phyloP scores from a whole-genome alignment of 768 basidiomycete genomes.

The Thelephora aurantiotincta region DNA sequence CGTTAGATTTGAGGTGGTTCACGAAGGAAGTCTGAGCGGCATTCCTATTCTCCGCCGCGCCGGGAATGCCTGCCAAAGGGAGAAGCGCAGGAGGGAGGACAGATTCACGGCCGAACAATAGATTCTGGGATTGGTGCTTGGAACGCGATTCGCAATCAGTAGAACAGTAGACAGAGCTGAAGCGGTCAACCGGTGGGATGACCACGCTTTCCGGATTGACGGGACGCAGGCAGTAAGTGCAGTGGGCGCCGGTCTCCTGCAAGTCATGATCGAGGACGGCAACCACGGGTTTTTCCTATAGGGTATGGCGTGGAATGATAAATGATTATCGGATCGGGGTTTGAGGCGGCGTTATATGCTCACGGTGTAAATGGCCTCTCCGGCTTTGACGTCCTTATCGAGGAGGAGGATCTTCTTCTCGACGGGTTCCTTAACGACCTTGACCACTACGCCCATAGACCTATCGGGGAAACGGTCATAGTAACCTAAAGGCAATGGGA shows the following conservation, averaged over 20 bases:
- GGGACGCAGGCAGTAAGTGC: slow-evolving; percentile 56
- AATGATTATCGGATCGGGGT: not conserved
- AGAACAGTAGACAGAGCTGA: slow-evolving; percentile 61
- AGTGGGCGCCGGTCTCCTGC: slow-evolving; percentile 51
- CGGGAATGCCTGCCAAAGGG: slow-evolving; percentile 16
- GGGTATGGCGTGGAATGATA: slow-evolving; percentile 3
- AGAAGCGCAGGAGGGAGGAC: slow-evolving; percentile 35
- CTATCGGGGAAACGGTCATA: slow-evolving; percentile 67
- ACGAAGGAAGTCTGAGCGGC: slow-evolving; percentile 47
- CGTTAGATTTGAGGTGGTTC: slow-evolving; percentile 36
- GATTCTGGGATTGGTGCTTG: slow-evolving; percentile 44
- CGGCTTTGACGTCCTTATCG: slow-evolving; percentile 50
- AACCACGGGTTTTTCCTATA: slow-evolving; percentile 62
- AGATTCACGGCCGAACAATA: slow-evolving; percentile 58
- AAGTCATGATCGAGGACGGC: slow-evolving; percentile 61
- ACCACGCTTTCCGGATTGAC: slow-evolving; percentile 35
- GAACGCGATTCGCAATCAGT: slow-evolving; percentile 43
- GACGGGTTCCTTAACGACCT: slow-evolving; percentile 25
- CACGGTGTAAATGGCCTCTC: slow-evolving; percentile 71
- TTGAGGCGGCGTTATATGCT: not conserved
- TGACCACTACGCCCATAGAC: slow-evolving; percentile 51
- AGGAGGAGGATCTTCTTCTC: slow-evolving; percentile 33
- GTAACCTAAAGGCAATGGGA: slow-evolving; percentile 39
- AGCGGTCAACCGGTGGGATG: slow-evolving; percentile 31
- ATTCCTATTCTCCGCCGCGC: slow-evolving; percentile 29